phyloP scores from a whole-genome alignment of 1,284 basidiomycete species.

The Gymnopus androsaceus region DNA sequence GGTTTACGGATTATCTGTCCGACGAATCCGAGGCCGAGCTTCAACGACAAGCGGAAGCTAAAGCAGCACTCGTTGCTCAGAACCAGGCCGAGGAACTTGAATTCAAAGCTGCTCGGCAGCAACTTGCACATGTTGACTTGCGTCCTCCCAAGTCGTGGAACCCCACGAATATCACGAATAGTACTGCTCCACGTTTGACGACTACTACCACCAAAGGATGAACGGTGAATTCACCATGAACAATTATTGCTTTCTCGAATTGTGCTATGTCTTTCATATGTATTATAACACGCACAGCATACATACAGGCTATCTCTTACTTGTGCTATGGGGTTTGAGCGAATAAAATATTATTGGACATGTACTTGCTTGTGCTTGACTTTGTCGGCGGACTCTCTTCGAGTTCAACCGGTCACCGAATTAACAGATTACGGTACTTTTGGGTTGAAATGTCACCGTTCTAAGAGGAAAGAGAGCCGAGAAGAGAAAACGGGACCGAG shows the following conservation, averaged over 20 bases:
- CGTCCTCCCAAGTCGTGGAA: conserved; percentile 76
- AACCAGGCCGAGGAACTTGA: conserved; percentile 77
- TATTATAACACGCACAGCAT: conserved; percentile 5
- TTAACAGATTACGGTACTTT: too few relatives aligned
- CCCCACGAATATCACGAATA: conserved; percentile 52
- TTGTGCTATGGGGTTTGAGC: too few relatives aligned
- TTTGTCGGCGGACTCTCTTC: too few relatives aligned
- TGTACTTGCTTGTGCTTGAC: too few relatives aligned
- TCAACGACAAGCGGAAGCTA: conserved; percentile 77
- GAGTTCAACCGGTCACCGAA: too few relatives aligned
- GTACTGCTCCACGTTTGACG: conserved; percentile 20
- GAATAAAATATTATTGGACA: too few relatives aligned
- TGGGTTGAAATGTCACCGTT: too few relatives aligned
- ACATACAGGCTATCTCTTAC: neutral
- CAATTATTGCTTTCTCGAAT: too few relatives aligned
- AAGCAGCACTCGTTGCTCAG: conserved; percentile 73
- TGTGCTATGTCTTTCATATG: conserved; percentile 10
- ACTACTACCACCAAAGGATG: too few relatives aligned
- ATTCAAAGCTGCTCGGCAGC: conserved; percentile 74
- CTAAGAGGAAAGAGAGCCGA: too few relatives aligned
- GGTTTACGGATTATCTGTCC: conserved; percentile 81
- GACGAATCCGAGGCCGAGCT: conserved; percentile 83
- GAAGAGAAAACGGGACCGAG: too few relatives aligned
- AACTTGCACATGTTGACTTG: conserved; percentile 70
- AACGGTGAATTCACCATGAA: too few relatives aligned